A percentile compares a stretch with the other conserved stretches of the same genome.
Evolutionary conservation across 108 stramenopile species (phyloP).

Genomic region (Heterococcus sp.): DNA sequence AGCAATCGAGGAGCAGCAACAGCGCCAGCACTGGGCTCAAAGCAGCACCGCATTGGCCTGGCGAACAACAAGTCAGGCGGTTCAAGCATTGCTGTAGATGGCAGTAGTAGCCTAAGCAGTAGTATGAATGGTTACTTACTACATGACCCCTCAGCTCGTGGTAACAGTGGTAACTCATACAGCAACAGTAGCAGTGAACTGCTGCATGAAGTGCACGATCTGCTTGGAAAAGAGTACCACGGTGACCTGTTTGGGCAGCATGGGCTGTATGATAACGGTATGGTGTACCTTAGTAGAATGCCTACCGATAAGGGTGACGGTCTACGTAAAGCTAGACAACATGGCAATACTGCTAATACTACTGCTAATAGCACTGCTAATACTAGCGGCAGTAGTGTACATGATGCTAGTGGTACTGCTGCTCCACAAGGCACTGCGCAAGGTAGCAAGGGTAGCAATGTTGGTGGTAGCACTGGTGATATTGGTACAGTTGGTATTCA

Average conservation of each 20-base stretch:
- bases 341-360: no score
- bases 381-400: no score
- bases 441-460: no score
- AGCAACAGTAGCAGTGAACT: neutral
- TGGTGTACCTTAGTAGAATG: slow-evolving; percentile 61
- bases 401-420: no score
- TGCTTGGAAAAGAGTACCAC: slow-evolving; percentile 43
- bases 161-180: neutral
- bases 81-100: neutral
- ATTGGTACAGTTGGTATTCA: no score
- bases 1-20: no score
- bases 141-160: slow-evolving; percentile 5
- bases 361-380: no score
- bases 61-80: neutral
- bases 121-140: neutral
- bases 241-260: slow-evolving; percentile 55
- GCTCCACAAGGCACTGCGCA: no score
- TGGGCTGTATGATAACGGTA: slow-evolving; percentile 50
- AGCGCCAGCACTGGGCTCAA: no score
- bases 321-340: no score
- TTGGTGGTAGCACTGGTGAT: no score
- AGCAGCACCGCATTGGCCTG: neutral
- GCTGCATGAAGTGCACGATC: slow-evolving; percentile 9
- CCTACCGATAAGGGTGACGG: slow-evolving; percentile 18
- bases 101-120: neutral